Evolutionary conservation across 78 protist genomes (phyloP).

Genomic region (Dictyostelium capitatum): DNA sequence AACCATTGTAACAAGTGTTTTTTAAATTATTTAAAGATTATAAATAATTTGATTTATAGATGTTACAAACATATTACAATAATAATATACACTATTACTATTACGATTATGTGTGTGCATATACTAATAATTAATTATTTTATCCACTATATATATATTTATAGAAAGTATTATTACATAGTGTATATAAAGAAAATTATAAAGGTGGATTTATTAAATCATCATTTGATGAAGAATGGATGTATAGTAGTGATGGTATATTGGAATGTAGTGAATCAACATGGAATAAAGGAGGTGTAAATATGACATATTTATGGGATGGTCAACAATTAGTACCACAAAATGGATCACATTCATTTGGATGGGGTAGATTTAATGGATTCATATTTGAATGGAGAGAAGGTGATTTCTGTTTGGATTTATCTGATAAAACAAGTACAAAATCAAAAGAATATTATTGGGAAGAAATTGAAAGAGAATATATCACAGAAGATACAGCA

Average conservation of each 20-base stretch:
- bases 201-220: conserved; percentile 80
- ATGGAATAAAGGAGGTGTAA: conserved; percentile 44
- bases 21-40: conserved; percentile 2
- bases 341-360: conserved; percentile 33
- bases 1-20: background rate
- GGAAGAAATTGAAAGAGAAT: conserved; percentile 66
- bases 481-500: conserved; percentile 15
- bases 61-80: background rate
- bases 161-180: conserved; percentile 66
- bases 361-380: conserved; percentile 77
- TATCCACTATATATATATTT: too few relatives aligned
- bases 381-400: conserved; percentile 68
- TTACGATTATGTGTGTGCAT: too few relatives aligned
- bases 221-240: conserved; percentile 77
- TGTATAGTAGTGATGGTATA: conserved; percentile 71
- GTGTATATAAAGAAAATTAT: conserved; percentile 64
- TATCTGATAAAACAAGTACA: conserved; percentile 6
- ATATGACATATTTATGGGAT: conserved; percentile 58
- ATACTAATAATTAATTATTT: background rate
- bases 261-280: conserved; percentile 50
- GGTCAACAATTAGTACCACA: conserved; percentile 65
- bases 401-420: conserved; percentile 36
- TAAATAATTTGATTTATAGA: conserved; percentile 17
- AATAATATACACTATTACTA: too few relatives aligned
- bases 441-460: conserved; percentile 65